Percentiles rank a stretch among this genome's conserved stretches.
Conservation (phyloP, 768 basidiomycete species). For the Fibroporia radiculosa region DNA sequence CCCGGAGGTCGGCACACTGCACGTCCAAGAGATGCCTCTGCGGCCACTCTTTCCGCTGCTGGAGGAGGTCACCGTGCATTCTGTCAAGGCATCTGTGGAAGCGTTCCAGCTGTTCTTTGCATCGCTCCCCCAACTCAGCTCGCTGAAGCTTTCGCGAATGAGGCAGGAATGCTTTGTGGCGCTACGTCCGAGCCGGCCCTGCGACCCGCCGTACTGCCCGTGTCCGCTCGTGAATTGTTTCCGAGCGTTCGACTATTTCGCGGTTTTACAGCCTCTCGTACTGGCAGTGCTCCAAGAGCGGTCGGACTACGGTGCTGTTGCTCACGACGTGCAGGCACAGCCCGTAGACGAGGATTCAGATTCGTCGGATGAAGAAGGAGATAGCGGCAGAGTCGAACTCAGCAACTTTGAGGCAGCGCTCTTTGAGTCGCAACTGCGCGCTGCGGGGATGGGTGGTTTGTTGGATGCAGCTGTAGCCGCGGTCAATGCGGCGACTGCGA, state of each 20-base stretch:
- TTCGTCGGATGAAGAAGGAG: no score
- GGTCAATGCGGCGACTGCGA: no score
- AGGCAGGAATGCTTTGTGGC: neutral
- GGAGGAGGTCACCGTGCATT: slow-evolving; percentile 26
- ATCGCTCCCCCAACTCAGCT: slow-evolving; percentile 12
- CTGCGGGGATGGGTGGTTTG: no score
- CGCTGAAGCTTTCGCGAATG: slow-evolving; percentile 18
- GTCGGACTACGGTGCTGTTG: neutral
- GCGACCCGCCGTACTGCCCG: neutral
- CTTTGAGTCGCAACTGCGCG: no score
- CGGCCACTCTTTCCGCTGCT: slow-evolving; percentile 30
- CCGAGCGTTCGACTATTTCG: neutral
- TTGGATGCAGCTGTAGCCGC: no score
- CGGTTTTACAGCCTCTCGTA: neutral
- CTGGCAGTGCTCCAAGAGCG: neutral
- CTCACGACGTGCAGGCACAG: neutral
- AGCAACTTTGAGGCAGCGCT: no score
- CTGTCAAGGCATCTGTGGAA: slow-evolving; percentile 28
- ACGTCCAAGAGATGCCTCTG: slow-evolving; percentile 1
- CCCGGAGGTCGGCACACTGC: slow-evolving; percentile 21
- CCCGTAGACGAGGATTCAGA: neutral
- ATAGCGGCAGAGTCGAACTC: no score
- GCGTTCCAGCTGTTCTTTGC: slow-evolving; percentile 13
- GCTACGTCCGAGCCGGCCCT: slow-evolving; percentile 1
- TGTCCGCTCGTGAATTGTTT: slow-evolving; percentile 3